Percentiles rank a stretch among this genome's conserved stretches.
Evolutionary conservation across 2,329 filamentous ascomycete genomes (phyloP).

Genomic region (Westerdykella sp.): DNA sequence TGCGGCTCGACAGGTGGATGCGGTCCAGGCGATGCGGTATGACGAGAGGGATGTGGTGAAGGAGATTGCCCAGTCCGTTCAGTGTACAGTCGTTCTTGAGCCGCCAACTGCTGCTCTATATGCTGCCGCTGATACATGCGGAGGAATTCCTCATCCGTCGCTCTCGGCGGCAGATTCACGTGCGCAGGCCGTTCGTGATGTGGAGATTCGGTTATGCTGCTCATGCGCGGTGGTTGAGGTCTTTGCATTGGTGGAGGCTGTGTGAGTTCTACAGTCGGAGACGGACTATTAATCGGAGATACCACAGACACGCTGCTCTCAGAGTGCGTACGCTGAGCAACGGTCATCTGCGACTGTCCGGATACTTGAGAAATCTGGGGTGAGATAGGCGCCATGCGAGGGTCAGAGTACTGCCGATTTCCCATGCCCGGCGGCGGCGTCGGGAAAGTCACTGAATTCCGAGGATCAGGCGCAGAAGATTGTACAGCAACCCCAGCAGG

Average conservation of each 20-base stretch:
- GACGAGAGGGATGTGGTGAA: slow-evolving; percentile 22
- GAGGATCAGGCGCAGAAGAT: background rate
- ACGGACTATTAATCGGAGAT: slow-evolving; percentile 25
- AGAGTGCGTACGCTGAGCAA: slow-evolving; percentile 20
- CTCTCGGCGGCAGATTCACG: slow-evolving; percentile 29
- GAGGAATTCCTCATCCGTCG: slow-evolving; percentile 33
- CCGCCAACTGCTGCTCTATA: slow-evolving; percentile 29
- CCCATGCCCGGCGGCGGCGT: background rate
- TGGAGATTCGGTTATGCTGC: slow-evolving; percentile 30
- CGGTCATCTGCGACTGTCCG: slow-evolving; percentile 20
- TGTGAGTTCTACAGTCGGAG: slow-evolving; percentile 11
- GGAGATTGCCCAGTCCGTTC: slow-evolving; percentile 27
- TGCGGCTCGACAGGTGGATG: slow-evolving; percentile 4
- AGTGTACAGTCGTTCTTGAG: slow-evolving; percentile 27
- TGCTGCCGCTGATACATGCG: slow-evolving; percentile 32
- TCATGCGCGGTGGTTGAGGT: slow-evolving; percentile 28
- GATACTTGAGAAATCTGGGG: slow-evolving; percentile 23
- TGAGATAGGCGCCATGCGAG: slow-evolving; percentile 26
- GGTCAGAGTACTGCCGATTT: slow-evolving; percentile 21
- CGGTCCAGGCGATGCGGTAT: slow-evolving; percentile 18
- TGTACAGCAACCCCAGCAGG: too few species aligned
- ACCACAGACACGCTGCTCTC: slow-evolving; percentile 26
- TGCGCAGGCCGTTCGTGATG: slow-evolving; percentile 29
- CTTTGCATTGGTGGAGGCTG: slow-evolving; percentile 12
- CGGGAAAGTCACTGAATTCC: slow-evolving; percentile 6